phyloP scores from a whole-genome alignment of 805 yeast genomes.

The Candida tibetensis region DNA sequence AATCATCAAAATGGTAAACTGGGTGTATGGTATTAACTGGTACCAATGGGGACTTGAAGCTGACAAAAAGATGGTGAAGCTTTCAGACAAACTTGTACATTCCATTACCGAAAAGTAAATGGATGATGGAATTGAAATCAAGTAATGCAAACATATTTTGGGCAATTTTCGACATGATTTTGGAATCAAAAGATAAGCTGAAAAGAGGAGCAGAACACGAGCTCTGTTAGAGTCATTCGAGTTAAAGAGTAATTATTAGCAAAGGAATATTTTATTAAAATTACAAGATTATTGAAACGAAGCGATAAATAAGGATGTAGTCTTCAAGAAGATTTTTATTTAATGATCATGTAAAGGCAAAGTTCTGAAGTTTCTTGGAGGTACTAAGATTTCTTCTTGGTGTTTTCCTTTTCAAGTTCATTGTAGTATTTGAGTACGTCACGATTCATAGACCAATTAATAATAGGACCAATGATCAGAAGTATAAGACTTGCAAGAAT shows the following conservation, averaged over 20 bases:
- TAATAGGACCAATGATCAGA: constrained; percentile 52
- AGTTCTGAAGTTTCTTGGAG: too few relatives aligned
- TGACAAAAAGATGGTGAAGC: constrained; percentile 29
- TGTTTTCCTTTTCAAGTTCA: constrained; percentile 18
- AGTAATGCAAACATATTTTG: too few relatives aligned
- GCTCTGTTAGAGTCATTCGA: neutral
- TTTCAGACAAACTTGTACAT: constrained; percentile 25
- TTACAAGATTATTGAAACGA: too few relatives aligned
- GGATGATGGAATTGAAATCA: too few relatives aligned
- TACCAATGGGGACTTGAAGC: constrained; percentile 37
- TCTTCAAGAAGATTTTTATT: too few relatives aligned
- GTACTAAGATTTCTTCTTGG: constrained; percentile 5
- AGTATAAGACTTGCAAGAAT: constrained; percentile 33
- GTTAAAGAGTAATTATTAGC: constrained; percentile 2
- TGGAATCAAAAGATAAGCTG: constrained; percentile 2
- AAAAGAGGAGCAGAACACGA: neutral
- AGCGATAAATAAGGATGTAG: too few relatives aligned
- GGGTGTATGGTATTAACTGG: constrained; percentile 57
- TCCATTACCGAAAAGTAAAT: constrained; percentile 7
- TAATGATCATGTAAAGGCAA: too few relatives aligned
- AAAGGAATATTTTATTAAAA: neutral
- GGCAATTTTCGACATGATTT: too few relatives aligned
- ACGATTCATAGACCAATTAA: constrained; percentile 46
- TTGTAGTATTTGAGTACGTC: constrained; percentile 53
- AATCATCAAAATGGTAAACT: constrained; percentile 58